Conservation (phyloP, 1,284 basidiomycete species). For the Microbotryum saponariae region DNA sequence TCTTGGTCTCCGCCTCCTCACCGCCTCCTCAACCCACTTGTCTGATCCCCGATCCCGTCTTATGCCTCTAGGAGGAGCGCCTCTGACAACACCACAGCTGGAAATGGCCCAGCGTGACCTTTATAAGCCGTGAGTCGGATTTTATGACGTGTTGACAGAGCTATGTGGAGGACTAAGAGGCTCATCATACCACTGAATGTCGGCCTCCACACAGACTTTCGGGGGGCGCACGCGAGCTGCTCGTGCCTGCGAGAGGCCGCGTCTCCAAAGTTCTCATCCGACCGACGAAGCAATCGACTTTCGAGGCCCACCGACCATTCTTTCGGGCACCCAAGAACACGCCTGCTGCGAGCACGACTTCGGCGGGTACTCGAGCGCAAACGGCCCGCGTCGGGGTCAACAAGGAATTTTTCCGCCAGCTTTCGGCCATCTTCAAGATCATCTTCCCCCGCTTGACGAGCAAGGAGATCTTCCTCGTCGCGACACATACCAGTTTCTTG, state of each 20-base stretch:
- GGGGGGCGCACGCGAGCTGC: slow-evolving; percentile 33
- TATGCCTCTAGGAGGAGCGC: not conserved
- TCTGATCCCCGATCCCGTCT: too few species aligned
- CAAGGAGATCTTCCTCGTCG: slow-evolving; percentile 68
- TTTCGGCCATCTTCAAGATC: slow-evolving; percentile 66
- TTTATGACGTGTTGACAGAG: too few species aligned
- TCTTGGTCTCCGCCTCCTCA: too few species aligned
- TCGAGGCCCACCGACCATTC: slow-evolving; percentile 37
- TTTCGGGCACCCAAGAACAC: slow-evolving; percentile 21
- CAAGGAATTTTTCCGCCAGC: slow-evolving; percentile 67
- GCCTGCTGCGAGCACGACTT: not conserved
- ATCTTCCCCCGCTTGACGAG: slow-evolving; percentile 58
- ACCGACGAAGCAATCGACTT: slow-evolving; percentile 39
- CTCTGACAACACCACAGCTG: slow-evolving; percentile 32
- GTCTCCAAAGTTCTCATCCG: slow-evolving; percentile 41
- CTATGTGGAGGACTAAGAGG: too few species aligned
- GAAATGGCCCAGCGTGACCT: slow-evolving; percentile 33
- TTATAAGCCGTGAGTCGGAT: slow-evolving; percentile 20
- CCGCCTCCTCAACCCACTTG: too few species aligned
- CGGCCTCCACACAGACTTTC: slow-evolving; percentile 13
- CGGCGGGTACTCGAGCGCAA: not conserved
- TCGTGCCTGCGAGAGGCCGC: slow-evolving; percentile 30
- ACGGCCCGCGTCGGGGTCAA: slow-evolving; percentile 55
- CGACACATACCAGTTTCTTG: slow-evolving; percentile 78
- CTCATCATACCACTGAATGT: too few species aligned